phyloP scores from a whole-genome alignment of 768 basidiomycete genomes.

The Rhodocollybia butyracea region DNA sequence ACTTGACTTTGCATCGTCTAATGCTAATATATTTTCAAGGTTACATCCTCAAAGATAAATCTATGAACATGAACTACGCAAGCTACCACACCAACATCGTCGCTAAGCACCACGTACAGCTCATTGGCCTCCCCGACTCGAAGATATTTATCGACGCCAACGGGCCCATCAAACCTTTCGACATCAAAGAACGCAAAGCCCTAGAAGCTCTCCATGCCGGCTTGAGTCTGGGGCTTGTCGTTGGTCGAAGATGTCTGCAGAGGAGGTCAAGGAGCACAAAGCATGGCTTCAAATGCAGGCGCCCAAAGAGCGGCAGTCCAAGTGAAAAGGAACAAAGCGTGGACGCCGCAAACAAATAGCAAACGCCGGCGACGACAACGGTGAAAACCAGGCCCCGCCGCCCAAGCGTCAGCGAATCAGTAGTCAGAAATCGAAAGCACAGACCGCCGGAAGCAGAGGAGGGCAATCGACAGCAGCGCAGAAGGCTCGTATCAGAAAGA shows the following conservation, averaged over 20 bases:
- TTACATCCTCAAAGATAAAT: not conserved
- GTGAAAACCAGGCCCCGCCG: not conserved
- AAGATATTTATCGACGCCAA: not conserved
- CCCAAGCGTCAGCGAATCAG: too few species aligned
- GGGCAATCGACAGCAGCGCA: not conserved
- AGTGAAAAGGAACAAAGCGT: not conserved
- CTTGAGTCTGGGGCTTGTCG: not conserved
- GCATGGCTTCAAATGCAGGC: not conserved
- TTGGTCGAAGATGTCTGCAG: not conserved
- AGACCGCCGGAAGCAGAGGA: not conserved
- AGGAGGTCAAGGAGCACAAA: not conserved
- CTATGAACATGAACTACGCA: slow-evolving; percentile 13
- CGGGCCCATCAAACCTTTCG: not conserved
- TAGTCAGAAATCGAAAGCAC: too few species aligned
- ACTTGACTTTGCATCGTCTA: not conserved
- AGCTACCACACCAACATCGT: slow-evolving; percentile 14
- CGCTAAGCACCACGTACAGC: slow-evolving; percentile 8
- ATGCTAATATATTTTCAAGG: slow-evolving; percentile 2
- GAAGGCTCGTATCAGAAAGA: not conserved
- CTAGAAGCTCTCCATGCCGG: not conserved
- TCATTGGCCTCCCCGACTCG: slow-evolving; percentile 14
- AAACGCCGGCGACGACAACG: not conserved
- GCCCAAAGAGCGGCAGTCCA: not conserved
- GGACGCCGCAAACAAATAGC: not conserved
- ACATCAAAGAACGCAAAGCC: not conserved